Evolutionary conservation across 2,329 filamentous ascomycete species (phyloP).

Genomic region (Xylaria digitata): DNA sequence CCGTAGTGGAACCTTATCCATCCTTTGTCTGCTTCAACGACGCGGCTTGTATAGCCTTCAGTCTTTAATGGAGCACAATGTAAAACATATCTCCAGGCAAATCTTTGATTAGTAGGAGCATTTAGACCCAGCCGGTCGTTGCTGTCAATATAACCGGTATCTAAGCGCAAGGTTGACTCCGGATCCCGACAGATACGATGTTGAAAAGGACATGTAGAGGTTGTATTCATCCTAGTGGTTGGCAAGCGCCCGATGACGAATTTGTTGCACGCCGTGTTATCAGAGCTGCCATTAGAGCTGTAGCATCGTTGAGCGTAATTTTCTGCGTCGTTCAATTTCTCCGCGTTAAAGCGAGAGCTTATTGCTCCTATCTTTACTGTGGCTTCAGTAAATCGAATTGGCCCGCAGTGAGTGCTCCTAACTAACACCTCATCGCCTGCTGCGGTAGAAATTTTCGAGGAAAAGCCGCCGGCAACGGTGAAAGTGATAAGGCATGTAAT

Average conservation of each 20-base stretch:
- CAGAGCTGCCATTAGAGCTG: no score
- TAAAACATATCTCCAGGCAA: constrained; percentile 2
- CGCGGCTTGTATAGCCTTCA: neutral
- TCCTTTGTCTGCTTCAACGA: neutral
- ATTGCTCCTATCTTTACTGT: no score
- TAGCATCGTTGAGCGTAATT: no score
- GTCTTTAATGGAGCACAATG: constrained; percentile 11
- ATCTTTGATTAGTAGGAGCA: neutral
- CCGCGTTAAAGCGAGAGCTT: no score
- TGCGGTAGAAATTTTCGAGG: constrained; percentile 6
- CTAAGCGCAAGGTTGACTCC: neutral
- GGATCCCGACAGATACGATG: no score
- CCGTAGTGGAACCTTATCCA: constrained; percentile 3
- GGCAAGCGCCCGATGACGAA: no score
- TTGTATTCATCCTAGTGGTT: no score
- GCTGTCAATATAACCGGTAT: constrained; percentile 7
- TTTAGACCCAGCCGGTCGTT: constrained; percentile 1
- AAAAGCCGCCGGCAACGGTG: constrained; percentile 7
- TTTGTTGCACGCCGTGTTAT: no score
- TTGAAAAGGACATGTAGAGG: no score
- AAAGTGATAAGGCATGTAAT: neutral
- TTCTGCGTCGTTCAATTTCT: no score
- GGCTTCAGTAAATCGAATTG: no score
- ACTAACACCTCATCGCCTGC: constrained; percentile 5
- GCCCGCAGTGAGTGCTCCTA: no score